Conservation (phyloP, 1,284 basidiomycete species). For the Takashimella tepidaria region DNA sequence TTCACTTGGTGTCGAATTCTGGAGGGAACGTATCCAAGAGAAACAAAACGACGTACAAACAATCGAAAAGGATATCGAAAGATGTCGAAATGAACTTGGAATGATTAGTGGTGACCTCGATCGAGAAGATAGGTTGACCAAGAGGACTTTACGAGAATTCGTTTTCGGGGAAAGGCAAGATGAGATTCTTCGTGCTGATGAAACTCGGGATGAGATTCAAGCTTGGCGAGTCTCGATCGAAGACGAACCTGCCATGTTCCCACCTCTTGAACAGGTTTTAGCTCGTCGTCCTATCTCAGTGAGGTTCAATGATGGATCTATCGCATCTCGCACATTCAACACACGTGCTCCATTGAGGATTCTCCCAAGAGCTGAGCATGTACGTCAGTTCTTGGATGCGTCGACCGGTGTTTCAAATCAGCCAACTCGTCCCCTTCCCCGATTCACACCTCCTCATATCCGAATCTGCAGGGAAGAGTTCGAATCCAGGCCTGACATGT, state of each 20-base stretch:
- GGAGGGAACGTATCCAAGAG: constrained; percentile 34
- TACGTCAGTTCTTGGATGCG: neutral
- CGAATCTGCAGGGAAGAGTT: neutral
- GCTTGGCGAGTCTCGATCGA: constrained; percentile 33
- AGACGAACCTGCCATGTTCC: constrained; percentile 24
- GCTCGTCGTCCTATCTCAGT: neutral
- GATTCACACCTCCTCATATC: no score
- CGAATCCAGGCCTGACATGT: neutral
- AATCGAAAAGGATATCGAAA: constrained; percentile 22
- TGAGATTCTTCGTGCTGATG: constrained; percentile 17
- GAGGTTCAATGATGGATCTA: no score
- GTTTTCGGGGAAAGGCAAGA: constrained; percentile 16
- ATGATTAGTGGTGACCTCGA: constrained; percentile 29
- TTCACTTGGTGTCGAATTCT: constrained; percentile 30
- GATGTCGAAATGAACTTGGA: constrained; percentile 16
- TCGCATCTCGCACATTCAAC: neutral
- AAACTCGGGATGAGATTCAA: constrained; percentile 35
- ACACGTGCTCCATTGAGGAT: neutral
- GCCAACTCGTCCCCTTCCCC: no score
- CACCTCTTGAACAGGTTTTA: constrained; percentile 21
- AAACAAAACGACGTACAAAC: constrained; percentile 28
- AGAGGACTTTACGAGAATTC: neutral
- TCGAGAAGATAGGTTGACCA: neutral
- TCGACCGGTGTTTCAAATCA: neutral
- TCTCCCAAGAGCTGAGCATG: neutral